phyloP scores from a whole-genome alignment of 2,329 filamentous ascomycete genomes.

The Aspergillus puulaauensis region DNA sequence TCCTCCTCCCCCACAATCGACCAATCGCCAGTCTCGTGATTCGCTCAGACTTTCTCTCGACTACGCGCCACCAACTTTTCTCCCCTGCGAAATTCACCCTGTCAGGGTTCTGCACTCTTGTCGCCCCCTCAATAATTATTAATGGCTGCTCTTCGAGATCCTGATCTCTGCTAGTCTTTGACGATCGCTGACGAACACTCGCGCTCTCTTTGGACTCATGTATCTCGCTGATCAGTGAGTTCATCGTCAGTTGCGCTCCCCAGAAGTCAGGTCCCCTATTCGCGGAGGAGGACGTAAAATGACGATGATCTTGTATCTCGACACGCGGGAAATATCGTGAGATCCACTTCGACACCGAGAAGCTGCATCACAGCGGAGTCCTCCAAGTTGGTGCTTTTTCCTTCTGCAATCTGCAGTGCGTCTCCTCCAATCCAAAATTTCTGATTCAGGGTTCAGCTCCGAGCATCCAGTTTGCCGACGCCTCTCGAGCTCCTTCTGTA shows the following conservation, averaged over 20 bases:
- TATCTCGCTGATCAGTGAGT: background rate
- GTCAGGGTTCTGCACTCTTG: background rate
- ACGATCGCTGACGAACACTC: constrained; percentile 2
- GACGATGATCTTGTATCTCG: constrained; percentile 16
- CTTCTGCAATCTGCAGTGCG: background rate
- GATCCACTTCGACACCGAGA: constrained; percentile 7
- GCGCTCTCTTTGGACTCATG: background rate
- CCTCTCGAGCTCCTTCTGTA: background rate
- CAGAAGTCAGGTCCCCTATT: background rate
- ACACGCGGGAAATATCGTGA: constrained; percentile 18
- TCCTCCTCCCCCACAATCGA: background rate
- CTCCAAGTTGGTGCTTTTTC: background rate
- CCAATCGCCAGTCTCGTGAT: background rate
- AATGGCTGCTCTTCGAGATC: background rate
- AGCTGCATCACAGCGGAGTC: background rate
- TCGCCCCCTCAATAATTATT: no score
- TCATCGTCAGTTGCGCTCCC: background rate
- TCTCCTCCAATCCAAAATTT: background rate
- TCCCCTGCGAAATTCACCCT: background rate
- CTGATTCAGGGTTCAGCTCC: background rate
- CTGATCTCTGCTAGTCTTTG: background rate
- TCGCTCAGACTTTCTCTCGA: background rate
- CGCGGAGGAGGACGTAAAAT: constrained; percentile 9
- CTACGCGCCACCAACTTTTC: background rate
- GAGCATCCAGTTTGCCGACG: background rate